Evolutionary conservation across 1,139 yeast genomes (phyloP).

Genomic region (Protomyces macrosporus): DNA sequence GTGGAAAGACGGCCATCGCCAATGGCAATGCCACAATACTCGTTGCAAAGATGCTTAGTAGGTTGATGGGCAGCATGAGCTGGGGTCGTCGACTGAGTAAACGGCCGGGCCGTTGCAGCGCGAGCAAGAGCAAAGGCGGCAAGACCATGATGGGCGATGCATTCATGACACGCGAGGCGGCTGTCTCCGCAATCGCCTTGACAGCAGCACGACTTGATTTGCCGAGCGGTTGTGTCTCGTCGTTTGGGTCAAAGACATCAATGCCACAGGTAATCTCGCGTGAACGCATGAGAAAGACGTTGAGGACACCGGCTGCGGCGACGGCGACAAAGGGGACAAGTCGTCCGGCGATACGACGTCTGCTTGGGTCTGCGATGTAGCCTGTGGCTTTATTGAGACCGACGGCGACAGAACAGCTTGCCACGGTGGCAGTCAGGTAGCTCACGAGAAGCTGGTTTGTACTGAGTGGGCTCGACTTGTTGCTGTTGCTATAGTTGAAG

Average conservation of each 20-base stretch:
- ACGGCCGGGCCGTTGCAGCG: slow-evolving; percentile 64
- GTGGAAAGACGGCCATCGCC: slow-evolving; percentile 89
- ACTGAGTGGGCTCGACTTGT: slow-evolving; percentile 85
- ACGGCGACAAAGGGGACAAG: slow-evolving; percentile 97
- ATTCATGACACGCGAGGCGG: slow-evolving; percentile 85
- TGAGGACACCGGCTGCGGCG: slow-evolving; percentile 90
- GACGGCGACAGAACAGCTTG: slow-evolving; percentile 90
- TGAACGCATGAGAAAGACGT: slow-evolving; percentile 90
- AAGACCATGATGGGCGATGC: slow-evolving; percentile 97
- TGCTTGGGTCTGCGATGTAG: slow-evolving; percentile 45
- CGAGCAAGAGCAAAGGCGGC: slow-evolving; percentile 79
- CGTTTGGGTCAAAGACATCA: slow-evolving; percentile 47
- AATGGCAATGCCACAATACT: slow-evolving; percentile 85
- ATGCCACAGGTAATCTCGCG: slow-evolving; percentile 86
- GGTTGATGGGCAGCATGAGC: slow-evolving; percentile 62
- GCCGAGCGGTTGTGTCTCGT: slow-evolving; percentile 57
- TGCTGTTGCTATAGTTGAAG: slow-evolving; percentile 90
- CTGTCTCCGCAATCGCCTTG: slow-evolving; percentile 94
- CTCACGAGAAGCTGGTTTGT: slow-evolving; percentile 69
- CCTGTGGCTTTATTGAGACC: slow-evolving; percentile 90
- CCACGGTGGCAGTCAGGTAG: slow-evolving; percentile 82
- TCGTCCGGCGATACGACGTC: slow-evolving; percentile 72
- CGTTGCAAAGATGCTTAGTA: slow-evolving; percentile 79
- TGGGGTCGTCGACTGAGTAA: slow-evolving; percentile 27
- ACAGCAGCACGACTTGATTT: slow-evolving; percentile 78